Evolutionary conservation across 2,329 filamentous ascomycete species (phyloP), one percentile per base, ranked within the genome.

Genomic region (Colletotrichum tofieldiae): DNA sequence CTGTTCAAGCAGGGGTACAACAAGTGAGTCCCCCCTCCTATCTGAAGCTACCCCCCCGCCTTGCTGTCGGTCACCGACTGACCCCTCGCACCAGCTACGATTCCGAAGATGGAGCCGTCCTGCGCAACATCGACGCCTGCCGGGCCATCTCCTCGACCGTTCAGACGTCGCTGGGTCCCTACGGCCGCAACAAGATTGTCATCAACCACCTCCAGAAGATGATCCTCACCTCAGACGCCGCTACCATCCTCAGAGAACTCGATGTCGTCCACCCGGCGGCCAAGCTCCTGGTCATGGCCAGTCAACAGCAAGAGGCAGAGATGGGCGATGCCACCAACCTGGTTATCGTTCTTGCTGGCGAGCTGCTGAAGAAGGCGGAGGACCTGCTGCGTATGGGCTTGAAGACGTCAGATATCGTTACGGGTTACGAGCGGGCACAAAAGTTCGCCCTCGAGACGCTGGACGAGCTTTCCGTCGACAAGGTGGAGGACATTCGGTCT

Each of bases 181-280:
- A 98, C 85, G 96, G 96, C 80, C 94, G 96, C 84, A 99, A 99
- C 89, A 99, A 99, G 88, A 95, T 99, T 81, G 94, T 99, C 86
- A 98, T 99, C 89, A 99, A 99, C 88, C 97, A 99, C 86, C 89
- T 99, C 75, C 94, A 98, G 84, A 99, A 99, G 89, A 98, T 99
- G 96, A 97, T 98, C 78, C 89, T 99, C 76, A 99, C 97, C 77
- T 98, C 95, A 73, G 96, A 99, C 81, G 96, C 96, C 76, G 96
- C 96, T 76, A 98, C 96, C 54, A 99, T 99, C 81, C 90, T 99
- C 78, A 93, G 95, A 80, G 97, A 99, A 86, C 91, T 99, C 83
- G 96, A 99, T 80, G 96, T 99, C 75, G 95, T 99, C 68, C 96
- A 99, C 86, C 96, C 97, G 74, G 96, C 96, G 70, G 97, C 96